phyloP scores from a whole-genome alignment of 2,329 filamentous ascomycete species.

The Exophiala oligosperma region DNA sequence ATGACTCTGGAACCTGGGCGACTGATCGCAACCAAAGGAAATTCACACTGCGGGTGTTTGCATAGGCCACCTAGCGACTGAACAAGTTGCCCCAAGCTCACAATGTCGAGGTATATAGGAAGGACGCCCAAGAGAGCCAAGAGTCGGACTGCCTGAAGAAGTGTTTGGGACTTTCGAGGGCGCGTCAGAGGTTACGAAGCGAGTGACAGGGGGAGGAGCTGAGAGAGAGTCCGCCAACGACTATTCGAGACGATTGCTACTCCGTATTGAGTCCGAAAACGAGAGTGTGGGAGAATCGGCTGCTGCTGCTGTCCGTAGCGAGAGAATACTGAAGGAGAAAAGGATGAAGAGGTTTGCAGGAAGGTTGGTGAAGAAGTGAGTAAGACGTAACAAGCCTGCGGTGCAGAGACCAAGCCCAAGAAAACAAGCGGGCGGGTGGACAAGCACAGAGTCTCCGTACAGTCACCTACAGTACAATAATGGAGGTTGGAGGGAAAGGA shows the following conservation, averaged over 20 bases:
- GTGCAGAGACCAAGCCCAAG: neutral
- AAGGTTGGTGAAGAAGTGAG: neutral
- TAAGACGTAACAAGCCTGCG: neutral
- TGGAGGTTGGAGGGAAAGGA: no score
- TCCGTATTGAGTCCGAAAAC: neutral
- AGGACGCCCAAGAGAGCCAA: neutral
- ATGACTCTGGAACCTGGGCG: conserved; percentile 7
- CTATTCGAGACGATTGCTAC: neutral
- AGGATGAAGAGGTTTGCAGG: neutral
- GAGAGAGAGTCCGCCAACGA: neutral
- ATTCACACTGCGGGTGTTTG: neutral
- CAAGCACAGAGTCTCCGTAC: neutral
- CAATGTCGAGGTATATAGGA: neutral
- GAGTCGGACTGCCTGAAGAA: neutral
- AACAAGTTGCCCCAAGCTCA: neutral
- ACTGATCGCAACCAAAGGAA: neutral
- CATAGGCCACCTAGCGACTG: neutral
- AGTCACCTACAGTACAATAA: no score
- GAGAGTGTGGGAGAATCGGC: neutral
- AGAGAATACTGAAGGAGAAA: neutral
- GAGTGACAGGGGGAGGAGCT: neutral
- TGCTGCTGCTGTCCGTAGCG: neutral
- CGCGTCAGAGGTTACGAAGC: neutral
- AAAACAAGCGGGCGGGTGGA: neutral
- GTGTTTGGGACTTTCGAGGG: neutral